A percentile compares a stretch with the other conserved stretches of the same genome.
Conservation (phyloP, 192 early-diverging fungal species). For the Pilaira anomala region DNA sequence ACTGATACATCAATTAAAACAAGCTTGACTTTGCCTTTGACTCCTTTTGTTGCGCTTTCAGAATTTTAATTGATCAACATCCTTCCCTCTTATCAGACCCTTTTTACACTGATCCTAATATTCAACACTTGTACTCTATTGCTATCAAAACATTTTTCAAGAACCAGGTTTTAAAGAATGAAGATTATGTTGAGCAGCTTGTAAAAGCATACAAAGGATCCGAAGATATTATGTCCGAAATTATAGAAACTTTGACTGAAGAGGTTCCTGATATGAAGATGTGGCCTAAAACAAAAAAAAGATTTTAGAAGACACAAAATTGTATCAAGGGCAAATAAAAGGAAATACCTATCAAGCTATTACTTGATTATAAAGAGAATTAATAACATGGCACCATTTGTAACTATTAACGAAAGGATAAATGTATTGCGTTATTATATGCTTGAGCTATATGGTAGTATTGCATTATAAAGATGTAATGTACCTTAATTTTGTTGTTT, state of each 20-base stretch:
- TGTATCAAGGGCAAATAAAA: neutral
- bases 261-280: neutral
- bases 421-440: too few species aligned
- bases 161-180: neutral
- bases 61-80: conserved; percentile 1
- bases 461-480: too few species aligned
- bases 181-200: neutral
- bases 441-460: too few species aligned
- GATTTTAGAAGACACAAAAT: neutral
- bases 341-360: neutral
- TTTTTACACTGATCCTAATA: neutral
- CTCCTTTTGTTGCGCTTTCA: conserved; percentile 9
- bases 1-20: neutral
- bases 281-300: neutral
- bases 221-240: neutral
- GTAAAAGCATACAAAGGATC: neutral
- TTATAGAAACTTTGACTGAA: neutral
- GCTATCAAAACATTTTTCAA: neutral
- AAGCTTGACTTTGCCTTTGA: neutral
- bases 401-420: too few species aligned
- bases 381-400: too few species aligned
- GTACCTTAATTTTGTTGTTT: too few species aligned
- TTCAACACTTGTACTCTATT: neutral
- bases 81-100: neutral
- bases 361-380: neutral